Evolutionary conservation across 2,329 filamentous ascomycete species (phyloP).

Genomic region (Ophiostoma australiae): DNA sequence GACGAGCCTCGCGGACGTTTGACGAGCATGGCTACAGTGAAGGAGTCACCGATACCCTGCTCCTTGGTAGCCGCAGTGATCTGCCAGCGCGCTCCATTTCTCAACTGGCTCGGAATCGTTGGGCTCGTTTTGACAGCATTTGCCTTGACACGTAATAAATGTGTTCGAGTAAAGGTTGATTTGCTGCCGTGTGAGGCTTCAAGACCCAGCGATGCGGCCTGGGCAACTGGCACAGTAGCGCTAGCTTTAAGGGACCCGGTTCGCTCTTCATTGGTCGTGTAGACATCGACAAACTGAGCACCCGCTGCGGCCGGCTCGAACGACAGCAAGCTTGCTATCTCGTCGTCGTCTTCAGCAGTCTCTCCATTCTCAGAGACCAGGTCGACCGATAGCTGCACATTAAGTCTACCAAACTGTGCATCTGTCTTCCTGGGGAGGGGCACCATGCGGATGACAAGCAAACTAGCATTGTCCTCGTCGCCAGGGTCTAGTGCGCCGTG

Average conservation of each 20-base stretch:
- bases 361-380: not conserved
- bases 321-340: not conserved
- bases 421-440: not conserved
- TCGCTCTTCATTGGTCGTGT: slow-evolving; percentile 4
- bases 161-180: not conserved
- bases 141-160: not conserved
- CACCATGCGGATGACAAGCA: slow-evolving; percentile 6
- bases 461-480: not conserved
- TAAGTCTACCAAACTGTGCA: not conserved
- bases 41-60: not conserved
- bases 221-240: not conserved
- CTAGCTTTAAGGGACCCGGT: not conserved
- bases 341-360: not conserved
- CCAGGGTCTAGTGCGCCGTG: not conserved
- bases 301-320: not conserved
- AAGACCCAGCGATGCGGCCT: not conserved
- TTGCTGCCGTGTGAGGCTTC: not conserved
- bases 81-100: not conserved
- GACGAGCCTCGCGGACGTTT: not conserved
- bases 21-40: slow-evolving; percentile 10
- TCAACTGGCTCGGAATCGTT: not conserved
- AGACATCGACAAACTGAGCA: not conserved
- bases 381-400: slow-evolving; percentile 4
- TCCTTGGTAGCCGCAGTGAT: not conserved
- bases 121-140: not conserved